Evolutionary conservation across 805 yeast species (phyloP), one percentile per base, ranked within the genome.

Genomic region (Monosporozyma aerobia): DNA sequence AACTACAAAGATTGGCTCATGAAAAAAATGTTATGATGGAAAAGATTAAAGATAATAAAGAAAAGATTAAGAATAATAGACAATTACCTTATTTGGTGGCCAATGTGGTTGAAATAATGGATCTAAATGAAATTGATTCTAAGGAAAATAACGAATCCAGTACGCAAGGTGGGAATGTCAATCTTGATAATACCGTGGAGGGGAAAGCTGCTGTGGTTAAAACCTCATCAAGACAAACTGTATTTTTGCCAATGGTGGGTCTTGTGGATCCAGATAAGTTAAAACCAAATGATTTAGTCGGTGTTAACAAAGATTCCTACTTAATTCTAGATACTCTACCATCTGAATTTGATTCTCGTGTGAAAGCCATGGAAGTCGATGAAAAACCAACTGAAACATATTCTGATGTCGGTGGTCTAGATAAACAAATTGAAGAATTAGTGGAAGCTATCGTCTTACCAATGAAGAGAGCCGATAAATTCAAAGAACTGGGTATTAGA

Each of bases 321-420:
- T 77, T 94, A 59, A 86, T 94, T 51, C 77, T 94, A 61, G 99
- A 94, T 71, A 90, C 95, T 7, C 76, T 94, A 59, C 99, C 99
- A 10, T 90, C 97, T 2, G 99, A 94, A 71, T 94, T 94, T 67
- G 99, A 94, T 70, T 86, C 95, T 52, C 80, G 99, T 63, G 99
- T 94, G 50, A 94, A 94, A 73, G 98, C 98, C 11, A 88, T 94
- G 99, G 99, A 94, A 70, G 99, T 94, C 50, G 99, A 94, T 68
- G 99, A 94, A 73, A 90, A 92, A 67, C 99, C 99, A 54, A 86
- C 96, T 1, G 99, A 94, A 69, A 89, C 96, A 10, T 94, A 94
- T 67, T 83, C 95, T 1, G 99, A 94, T 69, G 95, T 94, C 61
- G 99, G 99, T 66, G 99, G 99, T 10, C 77, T 94, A 62, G 98